These are phyloP conservation scores for Coniochaeta hoffmannii DNA, from an alignment of 2,329 filamentous ascomycete species.

Conservation along the genomic window DNA sequence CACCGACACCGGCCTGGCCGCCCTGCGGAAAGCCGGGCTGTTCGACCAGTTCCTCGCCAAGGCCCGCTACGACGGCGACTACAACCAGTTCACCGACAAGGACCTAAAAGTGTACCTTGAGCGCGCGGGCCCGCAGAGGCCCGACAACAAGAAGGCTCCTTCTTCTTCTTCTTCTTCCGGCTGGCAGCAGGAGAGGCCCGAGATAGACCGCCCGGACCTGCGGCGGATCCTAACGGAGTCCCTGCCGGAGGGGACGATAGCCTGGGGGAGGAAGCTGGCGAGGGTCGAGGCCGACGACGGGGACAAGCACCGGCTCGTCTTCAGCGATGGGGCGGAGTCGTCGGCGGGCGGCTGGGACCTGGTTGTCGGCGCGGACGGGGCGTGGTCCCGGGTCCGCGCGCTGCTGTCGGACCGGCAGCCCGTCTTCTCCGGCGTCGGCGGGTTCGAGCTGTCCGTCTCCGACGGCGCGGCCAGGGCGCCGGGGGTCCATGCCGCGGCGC, in stretches of 20 bases:
- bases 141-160: conserved; percentile 11
- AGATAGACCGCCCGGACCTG: conserved; percentile 44
- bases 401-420: conserved; percentile 31
- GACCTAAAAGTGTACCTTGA: conserved; percentile 27
- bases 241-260: conserved; percentile 34
- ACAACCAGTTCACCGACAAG: conserved; percentile 36
- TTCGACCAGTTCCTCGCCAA: conserved; percentile 40
- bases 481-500: conserved; percentile 34
- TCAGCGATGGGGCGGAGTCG: conserved; percentile 23
- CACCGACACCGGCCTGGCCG: conserved; percentile 39
- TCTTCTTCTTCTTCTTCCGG: too few species aligned
- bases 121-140: conserved; percentile 20
- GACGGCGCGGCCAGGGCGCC: conserved; percentile 33
- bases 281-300: conserved; percentile 21
- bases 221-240: conserved; percentile 36
- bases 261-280: conserved; percentile 37
- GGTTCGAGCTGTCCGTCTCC: conserved; percentile 32
- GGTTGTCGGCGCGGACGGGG: conserved; percentile 26
- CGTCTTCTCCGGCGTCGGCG: conserved; percentile 35
- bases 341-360: conserved; percentile 28
- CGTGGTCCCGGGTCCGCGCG: conserved; percentile 27
- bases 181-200: conserved; percentile 32
- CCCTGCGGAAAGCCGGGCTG: conserved; percentile 41
- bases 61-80: conserved; percentile 45
- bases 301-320: conserved; percentile 24